Evolutionary conservation across 2,329 filamentous ascomycete genomes (phyloP).

Genomic region (Fusarium neocosmosporiellum): DNA sequence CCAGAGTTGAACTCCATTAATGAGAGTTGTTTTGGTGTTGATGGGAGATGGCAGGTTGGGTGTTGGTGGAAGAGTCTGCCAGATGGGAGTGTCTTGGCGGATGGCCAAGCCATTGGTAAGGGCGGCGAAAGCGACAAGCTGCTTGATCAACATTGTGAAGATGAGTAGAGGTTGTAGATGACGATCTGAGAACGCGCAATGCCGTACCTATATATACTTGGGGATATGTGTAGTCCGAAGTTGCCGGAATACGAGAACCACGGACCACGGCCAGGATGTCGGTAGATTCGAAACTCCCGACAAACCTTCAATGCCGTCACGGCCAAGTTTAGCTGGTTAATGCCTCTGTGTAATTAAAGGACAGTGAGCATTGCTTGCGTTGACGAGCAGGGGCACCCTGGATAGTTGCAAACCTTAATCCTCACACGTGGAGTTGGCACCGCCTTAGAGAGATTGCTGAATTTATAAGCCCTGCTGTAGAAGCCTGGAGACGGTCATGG

Average conservation of each 20-base stretch:
- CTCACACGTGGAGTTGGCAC: neutral
- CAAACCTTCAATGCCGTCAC: neutral
- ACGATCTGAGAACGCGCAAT: neutral
- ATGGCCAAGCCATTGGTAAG: constrained; percentile 37
- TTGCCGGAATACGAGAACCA: constrained; percentile 15
- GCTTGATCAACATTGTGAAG: constrained; percentile 16
- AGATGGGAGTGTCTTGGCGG: constrained; percentile 42
- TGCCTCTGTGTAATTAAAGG: neutral
- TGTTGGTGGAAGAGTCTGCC: constrained; percentile 51
- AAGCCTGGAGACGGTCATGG: neutral
- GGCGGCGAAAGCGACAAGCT: constrained; percentile 12
- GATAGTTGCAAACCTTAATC: neutral
- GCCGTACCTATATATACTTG: neutral
- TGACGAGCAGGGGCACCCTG: neutral
- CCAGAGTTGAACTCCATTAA: constrained; percentile 55
- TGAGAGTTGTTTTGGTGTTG: constrained; percentile 39
- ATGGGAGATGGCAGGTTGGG: constrained; percentile 52
- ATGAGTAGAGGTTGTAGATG: neutral
- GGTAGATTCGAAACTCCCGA: constrained; percentile 8
- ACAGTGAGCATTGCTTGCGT: neutral
- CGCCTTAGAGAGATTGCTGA: neutral
- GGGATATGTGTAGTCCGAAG: neutral
- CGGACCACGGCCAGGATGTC: neutral
- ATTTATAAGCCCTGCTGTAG: neutral
- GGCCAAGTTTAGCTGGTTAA: neutral